Percentiles rank a stretch among this genome's conserved stretches.
These are phyloP conservation scores for Climacium dendroides DNA, from an alignment of 225 moss, liverwort and hornwort species.

Conservation along the genomic window DNA sequence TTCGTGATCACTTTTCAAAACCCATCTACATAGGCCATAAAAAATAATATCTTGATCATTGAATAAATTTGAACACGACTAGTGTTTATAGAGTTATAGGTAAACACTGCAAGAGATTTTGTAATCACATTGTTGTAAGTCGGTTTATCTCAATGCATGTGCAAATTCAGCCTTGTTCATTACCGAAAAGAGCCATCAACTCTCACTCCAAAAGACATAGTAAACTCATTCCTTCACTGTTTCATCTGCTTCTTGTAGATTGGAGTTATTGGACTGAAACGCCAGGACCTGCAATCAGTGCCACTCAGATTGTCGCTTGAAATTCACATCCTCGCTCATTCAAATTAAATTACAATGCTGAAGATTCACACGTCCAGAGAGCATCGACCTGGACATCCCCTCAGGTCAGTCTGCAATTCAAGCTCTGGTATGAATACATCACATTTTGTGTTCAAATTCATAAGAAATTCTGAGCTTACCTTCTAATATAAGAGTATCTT, in stretches of 20 bases:
- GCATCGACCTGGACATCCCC: not conserved
- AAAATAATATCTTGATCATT: not conserved
- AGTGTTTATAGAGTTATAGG: not conserved
- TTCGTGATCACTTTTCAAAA: not conserved
- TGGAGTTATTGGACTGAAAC: not conserved
- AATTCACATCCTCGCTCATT: not conserved
- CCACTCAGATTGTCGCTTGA: not conserved
- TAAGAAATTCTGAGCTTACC: not conserved
- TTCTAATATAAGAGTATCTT: no score
- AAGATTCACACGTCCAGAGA: not conserved
- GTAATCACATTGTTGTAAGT: not conserved
- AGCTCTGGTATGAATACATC: not conserved
- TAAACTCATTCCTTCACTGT: not conserved
- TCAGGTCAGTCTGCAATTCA: not conserved
- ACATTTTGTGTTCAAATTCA: not conserved
- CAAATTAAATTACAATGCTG: not conserved
- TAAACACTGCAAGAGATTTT: not conserved
- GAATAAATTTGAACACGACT: not conserved
- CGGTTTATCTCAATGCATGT: not conserved
- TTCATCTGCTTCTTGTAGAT: not conserved
- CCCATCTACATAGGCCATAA: no score
- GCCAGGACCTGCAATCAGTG: not conserved
- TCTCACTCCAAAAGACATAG: not conserved
- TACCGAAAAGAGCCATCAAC: no score
- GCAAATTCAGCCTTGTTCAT: no score